Evolutionary conservation across 169 alveolate species (phyloP).

Genomic region (Plasmodium gallinaceum): DNA sequence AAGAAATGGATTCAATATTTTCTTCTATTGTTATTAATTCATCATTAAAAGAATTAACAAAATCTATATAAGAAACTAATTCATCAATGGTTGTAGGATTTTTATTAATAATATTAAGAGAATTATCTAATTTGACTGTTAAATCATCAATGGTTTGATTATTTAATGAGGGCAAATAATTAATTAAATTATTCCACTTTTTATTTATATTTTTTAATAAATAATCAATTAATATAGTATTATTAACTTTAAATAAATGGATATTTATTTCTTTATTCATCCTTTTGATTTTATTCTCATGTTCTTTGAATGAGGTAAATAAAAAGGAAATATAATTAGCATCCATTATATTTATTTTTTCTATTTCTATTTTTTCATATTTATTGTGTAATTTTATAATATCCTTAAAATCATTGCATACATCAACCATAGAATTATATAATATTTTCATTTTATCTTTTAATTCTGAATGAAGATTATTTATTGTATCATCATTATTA

Average conservation of each 20-base stretch:
- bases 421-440: conserved; percentile 26
- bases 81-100: conserved; percentile 18
- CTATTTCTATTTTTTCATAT: conserved; percentile 19
- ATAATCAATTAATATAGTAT: conserved; percentile 15
- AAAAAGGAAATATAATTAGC: conserved; percentile 8
- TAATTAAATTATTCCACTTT: conserved; percentile 34
- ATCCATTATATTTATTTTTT: conserved; percentile 50
- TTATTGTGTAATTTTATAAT: conserved; percentile 21
- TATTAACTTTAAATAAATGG: conserved; percentile 38
- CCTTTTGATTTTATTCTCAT: conserved; percentile 30
- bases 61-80: conserved; percentile 31
- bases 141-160: conserved; percentile 24
- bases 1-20: conserved; percentile 34
- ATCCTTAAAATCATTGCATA: conserved; percentile 23
- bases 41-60: conserved; percentile 3
- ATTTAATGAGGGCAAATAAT: conserved; percentile 53
- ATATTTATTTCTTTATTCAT: conserved; percentile 29
- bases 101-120: conserved; percentile 32
- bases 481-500: conserved; percentile 8
- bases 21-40: conserved; percentile 50
- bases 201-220: conserved; percentile 27
- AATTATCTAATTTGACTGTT: conserved; percentile 4
- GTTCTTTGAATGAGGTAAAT: conserved; percentile 30
- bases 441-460: conserved; percentile 34
- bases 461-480: conserved; percentile 15